Evolutionary conservation across 352 stramenopile species (phyloP).

Genomic region (Lagenidium sp.): DNA sequence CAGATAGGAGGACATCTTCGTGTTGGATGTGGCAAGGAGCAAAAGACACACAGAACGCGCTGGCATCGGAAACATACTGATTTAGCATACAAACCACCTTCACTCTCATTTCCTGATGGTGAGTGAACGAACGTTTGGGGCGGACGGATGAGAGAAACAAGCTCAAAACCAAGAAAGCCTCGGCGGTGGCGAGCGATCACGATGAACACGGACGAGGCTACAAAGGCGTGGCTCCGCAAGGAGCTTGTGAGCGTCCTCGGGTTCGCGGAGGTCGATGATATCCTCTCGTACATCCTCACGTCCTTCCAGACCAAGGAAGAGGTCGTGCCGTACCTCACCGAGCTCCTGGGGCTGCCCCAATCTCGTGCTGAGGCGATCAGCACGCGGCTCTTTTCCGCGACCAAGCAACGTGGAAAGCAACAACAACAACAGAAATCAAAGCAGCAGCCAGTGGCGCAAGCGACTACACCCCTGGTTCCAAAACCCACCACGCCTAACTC

Average conservation of each 20-base stretch:
- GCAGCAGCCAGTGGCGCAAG: background rate
- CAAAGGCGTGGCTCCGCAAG: slow-evolving; percentile 37
- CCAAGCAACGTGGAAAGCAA: background rate
- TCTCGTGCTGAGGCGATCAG: slow-evolving; percentile 38
- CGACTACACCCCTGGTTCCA: slow-evolving; percentile 21
- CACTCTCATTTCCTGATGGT: no score
- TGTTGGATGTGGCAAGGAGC: background rate
- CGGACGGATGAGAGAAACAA: no score
- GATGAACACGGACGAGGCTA: slow-evolving; percentile 20
- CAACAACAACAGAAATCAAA: slow-evolving; percentile 2
- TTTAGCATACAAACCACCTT: no score
- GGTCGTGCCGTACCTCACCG: slow-evolving; percentile 45
- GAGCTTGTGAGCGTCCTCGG: slow-evolving; percentile 54
- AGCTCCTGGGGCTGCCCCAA: slow-evolving; percentile 48
- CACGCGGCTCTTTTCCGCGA: slow-evolving; percentile 25
- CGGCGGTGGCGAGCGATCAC: background rate
- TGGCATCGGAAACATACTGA: no score
- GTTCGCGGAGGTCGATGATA: slow-evolving; percentile 67
- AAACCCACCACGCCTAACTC: slow-evolving; percentile 28
- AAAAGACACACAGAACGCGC: no score
- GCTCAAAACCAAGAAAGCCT: no score
- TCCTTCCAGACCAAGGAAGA: slow-evolving; percentile 38
- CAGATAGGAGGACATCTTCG: slow-evolving; percentile 41
- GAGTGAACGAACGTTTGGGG: no score
- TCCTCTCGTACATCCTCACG: slow-evolving; percentile 39